Percentiles rank a stretch among this genome's conserved stretches.
These are phyloP conservation scores for Chalciporus sphaerocephalus DNA, from an alignment of 768 basidiomycete species.

Conservation along the genomic window DNA sequence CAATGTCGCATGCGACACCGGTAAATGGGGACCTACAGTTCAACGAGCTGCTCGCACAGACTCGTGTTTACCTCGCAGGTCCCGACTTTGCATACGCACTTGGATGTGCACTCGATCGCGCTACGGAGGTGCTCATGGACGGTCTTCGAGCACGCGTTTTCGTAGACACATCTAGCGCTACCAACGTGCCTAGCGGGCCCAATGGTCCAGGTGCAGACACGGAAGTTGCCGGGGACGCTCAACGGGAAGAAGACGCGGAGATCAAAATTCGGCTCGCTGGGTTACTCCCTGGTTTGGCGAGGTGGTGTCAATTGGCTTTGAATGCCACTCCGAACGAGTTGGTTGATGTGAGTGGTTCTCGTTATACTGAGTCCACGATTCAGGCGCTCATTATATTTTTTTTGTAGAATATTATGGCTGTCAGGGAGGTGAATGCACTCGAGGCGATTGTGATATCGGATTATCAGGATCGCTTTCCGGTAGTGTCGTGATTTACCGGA, in stretches of 20 bases:
- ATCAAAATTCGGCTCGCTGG: constrained; percentile 68
- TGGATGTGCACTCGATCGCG: constrained; percentile 66
- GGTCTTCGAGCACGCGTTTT: constrained; percentile 67
- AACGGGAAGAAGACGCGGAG: constrained; percentile 36
- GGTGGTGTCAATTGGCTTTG: constrained; percentile 71
- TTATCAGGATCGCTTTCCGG: constrained; percentile 51
- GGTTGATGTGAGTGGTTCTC: constrained; percentile 61
- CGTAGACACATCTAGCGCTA: constrained; percentile 23
- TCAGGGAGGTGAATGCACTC: constrained; percentile 62
- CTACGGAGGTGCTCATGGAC: constrained; percentile 58
- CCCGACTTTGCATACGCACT: constrained; percentile 69
- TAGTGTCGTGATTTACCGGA: constrained; percentile 10
- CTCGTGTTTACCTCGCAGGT: constrained; percentile 55
- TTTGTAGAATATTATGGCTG: constrained; percentile 52
- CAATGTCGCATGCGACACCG: constrained; percentile 3
- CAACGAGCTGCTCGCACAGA: constrained; percentile 62
- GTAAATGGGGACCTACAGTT: constrained; percentile 40
- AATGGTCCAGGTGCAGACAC: constrained; percentile 19
- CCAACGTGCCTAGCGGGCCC: constrained; percentile 4
- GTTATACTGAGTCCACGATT: too few species aligned
- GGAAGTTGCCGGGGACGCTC: constrained; percentile 9
- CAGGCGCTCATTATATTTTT: not conserved
- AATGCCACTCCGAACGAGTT: constrained; percentile 73
- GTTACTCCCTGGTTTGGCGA: constrained; percentile 72
- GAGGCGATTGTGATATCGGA: constrained; percentile 70